phyloP scores from a whole-genome alignment of 257 asterid genomes.

The Solanum commersonii region DNA sequence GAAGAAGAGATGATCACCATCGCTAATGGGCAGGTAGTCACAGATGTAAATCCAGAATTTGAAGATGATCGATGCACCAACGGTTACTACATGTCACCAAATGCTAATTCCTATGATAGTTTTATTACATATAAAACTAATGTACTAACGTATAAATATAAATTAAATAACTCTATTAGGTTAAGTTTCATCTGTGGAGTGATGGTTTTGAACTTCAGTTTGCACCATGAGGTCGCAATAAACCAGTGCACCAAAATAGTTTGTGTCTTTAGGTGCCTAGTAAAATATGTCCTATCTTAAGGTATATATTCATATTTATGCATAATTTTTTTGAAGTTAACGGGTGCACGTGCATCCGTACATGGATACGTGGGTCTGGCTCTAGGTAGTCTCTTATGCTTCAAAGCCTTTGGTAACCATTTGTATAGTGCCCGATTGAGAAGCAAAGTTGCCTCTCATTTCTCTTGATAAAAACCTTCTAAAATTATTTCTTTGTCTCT shows the following conservation, averaged over 20 bases:
- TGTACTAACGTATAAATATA: too few relatives aligned
- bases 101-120: too few relatives aligned
- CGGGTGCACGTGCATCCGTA: neutral
- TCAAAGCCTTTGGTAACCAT: slow-evolving; percentile 43
- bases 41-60: too few relatives aligned
- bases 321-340: neutral
- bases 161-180: too few relatives aligned
- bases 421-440: slow-evolving; percentile 71
- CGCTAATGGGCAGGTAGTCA: slow-evolving; percentile 14
- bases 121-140: too few relatives aligned
- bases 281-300: too few relatives aligned
- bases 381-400: slow-evolving; percentile 19
- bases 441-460: slow-evolving; percentile 83
- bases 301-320: neutral
- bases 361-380: too few relatives aligned
- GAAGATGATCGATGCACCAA: too few relatives aligned
- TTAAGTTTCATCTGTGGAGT: neutral
- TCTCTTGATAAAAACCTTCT: slow-evolving; percentile 69
- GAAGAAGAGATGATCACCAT: neutral
- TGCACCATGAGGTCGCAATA: neutral
- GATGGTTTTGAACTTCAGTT: too few relatives aligned
- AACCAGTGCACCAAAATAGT: neutral
- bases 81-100: too few relatives aligned
- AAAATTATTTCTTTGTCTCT: slow-evolving; percentile 37
- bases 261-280: neutral